These are phyloP conservation scores for Rubia yunnanensis DNA, from an alignment of 257 asterid species.

Conservation along the genomic window DNA sequence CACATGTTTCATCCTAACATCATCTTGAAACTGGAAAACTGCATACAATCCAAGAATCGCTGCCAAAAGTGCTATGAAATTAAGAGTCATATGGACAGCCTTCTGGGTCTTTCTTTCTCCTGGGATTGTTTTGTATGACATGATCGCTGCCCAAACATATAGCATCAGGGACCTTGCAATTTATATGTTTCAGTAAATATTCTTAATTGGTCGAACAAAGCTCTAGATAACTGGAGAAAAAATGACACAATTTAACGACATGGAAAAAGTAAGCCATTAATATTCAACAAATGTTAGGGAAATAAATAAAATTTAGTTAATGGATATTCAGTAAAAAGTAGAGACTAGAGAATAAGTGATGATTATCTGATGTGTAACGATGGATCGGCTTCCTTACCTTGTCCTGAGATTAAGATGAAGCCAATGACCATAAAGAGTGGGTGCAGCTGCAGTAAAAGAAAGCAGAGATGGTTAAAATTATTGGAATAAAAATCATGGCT, in stretches of 20 bases:
- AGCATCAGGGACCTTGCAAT: too few species aligned
- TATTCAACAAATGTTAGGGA: too few species aligned
- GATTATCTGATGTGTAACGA: too few species aligned
- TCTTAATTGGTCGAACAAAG: too few species aligned
- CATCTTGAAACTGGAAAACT: constrained; percentile 46
- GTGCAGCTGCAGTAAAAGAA: constrained; percentile 37
- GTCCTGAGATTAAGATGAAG: constrained; percentile 39
- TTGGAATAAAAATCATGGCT: too few species aligned
- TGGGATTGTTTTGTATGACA: constrained; percentile 35
- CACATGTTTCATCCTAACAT: constrained; percentile 24
- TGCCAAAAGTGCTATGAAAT: constrained; percentile 33
- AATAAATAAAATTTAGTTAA: too few species aligned
- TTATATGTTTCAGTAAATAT: too few species aligned
- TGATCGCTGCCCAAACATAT: constrained; percentile 25
- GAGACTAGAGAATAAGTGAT: background rate
- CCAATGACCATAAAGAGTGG: constrained; percentile 61
- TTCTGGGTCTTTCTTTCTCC: constrained; percentile 24
- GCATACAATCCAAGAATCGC: constrained; percentile 46
- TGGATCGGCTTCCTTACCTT: constrained; percentile 36
- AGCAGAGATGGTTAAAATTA: too few species aligned
- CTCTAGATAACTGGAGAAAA: too few species aligned
- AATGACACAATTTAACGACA: too few species aligned
- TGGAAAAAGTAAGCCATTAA: too few species aligned
- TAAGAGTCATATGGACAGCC: constrained; percentile 29
- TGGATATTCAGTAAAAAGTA: too few species aligned